These are phyloP conservation scores for Pichia insulana DNA, from an alignment of 805 yeast genomes.

Conservation along the genomic window DNA sequence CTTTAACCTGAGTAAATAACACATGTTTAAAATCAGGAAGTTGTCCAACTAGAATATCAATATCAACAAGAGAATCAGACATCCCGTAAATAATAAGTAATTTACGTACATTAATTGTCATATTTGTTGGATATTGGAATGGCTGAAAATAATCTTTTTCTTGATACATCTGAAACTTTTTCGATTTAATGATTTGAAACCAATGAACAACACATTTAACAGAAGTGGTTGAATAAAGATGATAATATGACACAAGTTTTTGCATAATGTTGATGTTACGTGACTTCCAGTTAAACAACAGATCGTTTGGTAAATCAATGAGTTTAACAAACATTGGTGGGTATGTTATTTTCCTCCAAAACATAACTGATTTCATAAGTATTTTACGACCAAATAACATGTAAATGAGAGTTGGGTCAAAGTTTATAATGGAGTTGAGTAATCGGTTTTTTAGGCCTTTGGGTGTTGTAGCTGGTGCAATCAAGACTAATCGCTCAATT, in stretches of 20 bases:
- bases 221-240: constrained; percentile 82
- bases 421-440: constrained; percentile 65
- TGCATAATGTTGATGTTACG: constrained; percentile 62
- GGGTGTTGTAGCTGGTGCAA: constrained; percentile 93
- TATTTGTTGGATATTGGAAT: constrained; percentile 29
- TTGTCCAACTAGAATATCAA: constrained; percentile 52
- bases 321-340: constrained; percentile 66
- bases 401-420: constrained; percentile 68
- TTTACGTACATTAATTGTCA: constrained; percentile 53
- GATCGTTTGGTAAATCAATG: constrained; percentile 60
- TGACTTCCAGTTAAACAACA: constrained; percentile 76
- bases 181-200: constrained; percentile 80
- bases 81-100: constrained; percentile 75
- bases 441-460: constrained; percentile 70
- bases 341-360: constrained; percentile 73
- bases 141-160: constrained; percentile 55
- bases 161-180: constrained; percentile 83
- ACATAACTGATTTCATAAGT: constrained; percentile 47
- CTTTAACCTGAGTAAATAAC: constrained; percentile 7
- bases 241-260: constrained; percentile 74
- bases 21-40: constrained; percentile 28
- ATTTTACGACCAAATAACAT: constrained; percentile 67
- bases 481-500: constrained; percentile 40
- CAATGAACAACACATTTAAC: constrained; percentile 94
- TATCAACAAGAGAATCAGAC: constrained; percentile 78